These are phyloP conservation scores for Picea glauca DNA, from an alignment of 75 land plant species.

Conservation along the genomic window DNA sequence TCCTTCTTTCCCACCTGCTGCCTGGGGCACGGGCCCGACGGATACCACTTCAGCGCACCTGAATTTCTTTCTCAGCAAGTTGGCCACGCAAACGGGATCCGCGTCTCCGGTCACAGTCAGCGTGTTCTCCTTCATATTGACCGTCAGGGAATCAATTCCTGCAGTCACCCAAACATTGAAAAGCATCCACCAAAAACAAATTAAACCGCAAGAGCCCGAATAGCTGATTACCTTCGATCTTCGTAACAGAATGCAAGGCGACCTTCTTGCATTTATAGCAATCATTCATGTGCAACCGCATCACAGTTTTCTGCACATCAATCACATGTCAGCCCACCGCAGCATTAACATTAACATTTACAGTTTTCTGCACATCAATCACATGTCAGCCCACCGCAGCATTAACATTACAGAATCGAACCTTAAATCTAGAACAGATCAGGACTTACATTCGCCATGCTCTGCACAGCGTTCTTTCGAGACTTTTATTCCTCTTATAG, in stretches of 20 bases:
- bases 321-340: no score
- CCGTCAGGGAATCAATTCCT: not conserved
- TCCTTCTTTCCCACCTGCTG: not conserved
- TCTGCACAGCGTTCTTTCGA: no score
- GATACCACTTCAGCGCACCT: not conserved
- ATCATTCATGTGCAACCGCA: not conserved
- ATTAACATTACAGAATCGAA: no score
- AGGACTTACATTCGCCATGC: no score
- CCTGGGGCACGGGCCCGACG: not conserved
- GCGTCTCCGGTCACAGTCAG: slow-evolving; percentile 2
- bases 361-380: no score
- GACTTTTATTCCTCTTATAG: no score
- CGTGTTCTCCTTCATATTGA: slow-evolving; percentile 1
- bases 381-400: no score
- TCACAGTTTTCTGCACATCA: not conserved
- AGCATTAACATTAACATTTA: no score
- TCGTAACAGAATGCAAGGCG: slow-evolving; percentile 6
- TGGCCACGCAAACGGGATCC: not conserved
- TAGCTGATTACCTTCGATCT: not conserved
- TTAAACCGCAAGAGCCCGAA: no score
- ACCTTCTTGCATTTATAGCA: slow-evolving; percentile 12
- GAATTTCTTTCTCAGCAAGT: slow-evolving; percentile 1
- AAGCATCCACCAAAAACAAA: no score
- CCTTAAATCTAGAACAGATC: no score
- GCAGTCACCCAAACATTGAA: not conserved